Evolutionary conservation across 768 basidiomycete genomes (phyloP).

Genomic region (Hydnomerulius pinastri): DNA sequence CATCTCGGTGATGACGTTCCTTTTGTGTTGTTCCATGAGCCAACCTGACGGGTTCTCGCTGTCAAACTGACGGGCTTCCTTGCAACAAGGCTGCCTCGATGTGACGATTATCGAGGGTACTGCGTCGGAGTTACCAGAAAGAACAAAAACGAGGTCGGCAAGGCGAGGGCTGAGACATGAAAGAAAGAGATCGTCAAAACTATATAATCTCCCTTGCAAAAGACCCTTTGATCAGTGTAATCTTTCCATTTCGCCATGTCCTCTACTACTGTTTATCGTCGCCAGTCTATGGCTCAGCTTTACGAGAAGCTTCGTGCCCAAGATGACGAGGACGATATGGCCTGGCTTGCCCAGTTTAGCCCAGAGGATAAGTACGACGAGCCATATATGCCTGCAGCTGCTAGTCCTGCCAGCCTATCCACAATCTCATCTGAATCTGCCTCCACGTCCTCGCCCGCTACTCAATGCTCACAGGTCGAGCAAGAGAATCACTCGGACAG

Average conservation of each 20-base stretch:
- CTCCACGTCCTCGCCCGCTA: conserved; percentile 24
- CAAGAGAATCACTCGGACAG: conserved; percentile 13
- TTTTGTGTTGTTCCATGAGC: conserved; percentile 17
- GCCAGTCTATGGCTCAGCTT: conserved; percentile 37
- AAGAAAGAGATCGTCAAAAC: conserved; percentile 34
- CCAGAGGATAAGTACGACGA: conserved; percentile 34
- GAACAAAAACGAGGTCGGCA: conserved; percentile 44
- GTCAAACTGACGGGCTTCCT: conserved; percentile 17
- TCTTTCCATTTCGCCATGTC: conserved; percentile 24
- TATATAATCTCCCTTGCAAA: conserved; percentile 29
- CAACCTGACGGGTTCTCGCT: conserved; percentile 14
- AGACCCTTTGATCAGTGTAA: conserved; percentile 18
- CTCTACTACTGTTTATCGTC: conserved; percentile 32
- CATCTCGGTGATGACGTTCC: neutral
- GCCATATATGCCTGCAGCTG: conserved; percentile 20
- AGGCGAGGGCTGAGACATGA: conserved; percentile 39
- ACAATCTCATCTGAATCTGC: conserved; percentile 31
- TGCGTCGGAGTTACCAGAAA: conserved; percentile 40
- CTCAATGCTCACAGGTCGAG: conserved; percentile 10
- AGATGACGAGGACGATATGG: conserved; percentile 36
- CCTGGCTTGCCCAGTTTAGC: conserved; percentile 37
- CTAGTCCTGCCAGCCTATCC: conserved; percentile 24
- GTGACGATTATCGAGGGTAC: conserved; percentile 35
- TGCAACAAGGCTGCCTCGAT: conserved; percentile 40
- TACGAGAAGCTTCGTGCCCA: conserved; percentile 37